Evolutionary conservation across 169 alveolate species (phyloP), one percentile per base, ranked within the genome.

Genomic region (Cyclospora cayetanensis): DNA sequence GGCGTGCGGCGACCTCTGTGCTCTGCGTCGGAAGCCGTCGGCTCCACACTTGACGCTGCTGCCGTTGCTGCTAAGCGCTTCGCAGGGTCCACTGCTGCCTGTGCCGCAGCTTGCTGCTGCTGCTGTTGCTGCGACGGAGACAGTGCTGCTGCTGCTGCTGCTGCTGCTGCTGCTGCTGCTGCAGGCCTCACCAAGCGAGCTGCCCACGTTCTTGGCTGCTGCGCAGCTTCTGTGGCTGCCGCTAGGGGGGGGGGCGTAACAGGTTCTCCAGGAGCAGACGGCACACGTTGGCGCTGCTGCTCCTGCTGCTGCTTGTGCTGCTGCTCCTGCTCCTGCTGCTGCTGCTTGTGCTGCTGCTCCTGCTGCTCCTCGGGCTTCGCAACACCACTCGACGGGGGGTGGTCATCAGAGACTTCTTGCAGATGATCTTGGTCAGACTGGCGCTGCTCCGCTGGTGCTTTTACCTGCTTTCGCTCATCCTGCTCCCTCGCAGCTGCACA

Each of bases 21-120:
- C 39, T 43, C 80, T 27, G 80, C 80, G 37, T 34, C 43, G 12
- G 50, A 43, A 35, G 80, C 4, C 37, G 80, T 34, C 39, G 80
- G 29, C n/a, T 68, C 37, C 53, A 50, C 53, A 50, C 80, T 27
- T n/a, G 42, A 39, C 35, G 79, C 79, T 66, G 79, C 79, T 29
- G 37, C 80, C 35, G 79, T 43, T 66, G 79, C 79, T 29, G 37
- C 80, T 34, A 50, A 43, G 22, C 29, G 11, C 80, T 31, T 29
- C 22, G 39, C 20, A 18, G 52, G 43, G 31, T 68, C 80, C 20
- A 50, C 80, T 0, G 80, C 80, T 29, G 80, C 80, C 18, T 43
- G 80, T 35, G 80, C 80, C 37, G 80, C 80, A 35, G 80, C 80
- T 25, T 25, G 80, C 80, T 68, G 80, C 77, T 65, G 80, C 80